Percentiles rank a stretch among this genome's conserved stretches.
phyloP scores from a whole-genome alignment of 345 rosid genomes.

The Theobroma cacao region DNA sequence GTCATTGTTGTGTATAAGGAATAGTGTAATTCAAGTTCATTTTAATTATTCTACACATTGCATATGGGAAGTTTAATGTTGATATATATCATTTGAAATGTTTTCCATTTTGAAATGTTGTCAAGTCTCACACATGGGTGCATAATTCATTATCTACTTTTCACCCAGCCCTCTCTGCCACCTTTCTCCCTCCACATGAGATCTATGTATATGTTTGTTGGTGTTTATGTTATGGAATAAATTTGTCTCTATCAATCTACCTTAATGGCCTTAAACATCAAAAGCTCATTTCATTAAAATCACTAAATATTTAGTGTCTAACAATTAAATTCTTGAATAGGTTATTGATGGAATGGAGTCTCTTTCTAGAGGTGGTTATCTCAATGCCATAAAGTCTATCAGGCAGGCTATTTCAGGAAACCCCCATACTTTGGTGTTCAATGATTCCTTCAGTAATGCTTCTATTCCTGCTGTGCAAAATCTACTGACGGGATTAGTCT shows the following conservation, averaged over 20 bases:
- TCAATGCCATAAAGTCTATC: conserved; percentile 49
- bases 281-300: neutral
- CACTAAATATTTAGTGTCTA: neutral
- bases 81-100: neutral
- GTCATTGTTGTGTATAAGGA: neutral
- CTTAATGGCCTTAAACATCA: neutral
- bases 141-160: neutral
- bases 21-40: neutral
- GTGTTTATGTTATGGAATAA: neutral
- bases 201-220: neutral
- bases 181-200: neutral
- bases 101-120: neutral
- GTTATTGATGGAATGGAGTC: conserved; percentile 64
- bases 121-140: neutral
- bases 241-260: neutral
- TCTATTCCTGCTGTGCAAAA: conserved; percentile 32
- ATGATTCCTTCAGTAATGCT: conserved; percentile 28
- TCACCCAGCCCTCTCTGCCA: neutral
- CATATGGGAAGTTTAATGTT: neutral
- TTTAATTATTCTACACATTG: neutral
- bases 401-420: conserved; percentile 55
- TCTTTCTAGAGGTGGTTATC: conserved; percentile 35
- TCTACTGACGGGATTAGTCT: conserved; percentile 39
- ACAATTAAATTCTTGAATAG: conserved; percentile 33
- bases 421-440: conserved; percentile 53